Evolutionary conservation across 2,329 filamentous ascomycete species (phyloP), one percentile per base, ranked within the genome.

Genomic region (Kalaharituber pfeilii): DNA sequence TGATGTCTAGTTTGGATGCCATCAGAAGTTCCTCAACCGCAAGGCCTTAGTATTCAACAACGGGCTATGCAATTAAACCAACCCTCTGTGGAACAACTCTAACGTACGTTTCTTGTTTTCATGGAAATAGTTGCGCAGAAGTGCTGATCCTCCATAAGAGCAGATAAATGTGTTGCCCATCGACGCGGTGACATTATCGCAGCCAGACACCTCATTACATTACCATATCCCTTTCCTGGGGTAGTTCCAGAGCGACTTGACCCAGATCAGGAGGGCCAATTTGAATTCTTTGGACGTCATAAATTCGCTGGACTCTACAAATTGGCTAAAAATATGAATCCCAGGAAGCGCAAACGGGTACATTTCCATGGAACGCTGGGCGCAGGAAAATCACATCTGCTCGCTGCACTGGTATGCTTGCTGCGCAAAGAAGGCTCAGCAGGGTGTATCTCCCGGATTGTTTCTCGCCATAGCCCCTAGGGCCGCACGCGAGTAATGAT

Each of bases 321-420:
- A n/a, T 11, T 22, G 2, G 42, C 42, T 11, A 47, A 47, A 22
- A 18, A 47, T 11, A 47, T 47, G 42, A 22, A 47, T 25, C 42
- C 42, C 24, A 13, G 42, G 20, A 15, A 47, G 42, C 11, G 20
- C 24, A 47, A 47, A 11, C 13, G 42, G 22, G 13, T 47, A 13
- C 42, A 47, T 47, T 22, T 53, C 20, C 25, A 53, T 53, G 51
- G 51, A 24, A 53, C 51, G 8, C 25, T 53, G n/a, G 51, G 51
- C n/a, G 30, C 51, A 15, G 51, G 51, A 27, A 53, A 53, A 30
- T 53, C 51, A 18, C 51, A 53, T 29, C 15, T 53, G 51, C 36
- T 53, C 8, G 51, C 51, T n/a, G 30, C 51, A 26, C 25, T 53
- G n/a, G 36, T 47, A 8, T 53, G 51, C 36, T 15, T 45, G 15